phyloP scores from a whole-genome alignment of 129 eudicot genomes.

The Helianthus tuberosus region DNA sequence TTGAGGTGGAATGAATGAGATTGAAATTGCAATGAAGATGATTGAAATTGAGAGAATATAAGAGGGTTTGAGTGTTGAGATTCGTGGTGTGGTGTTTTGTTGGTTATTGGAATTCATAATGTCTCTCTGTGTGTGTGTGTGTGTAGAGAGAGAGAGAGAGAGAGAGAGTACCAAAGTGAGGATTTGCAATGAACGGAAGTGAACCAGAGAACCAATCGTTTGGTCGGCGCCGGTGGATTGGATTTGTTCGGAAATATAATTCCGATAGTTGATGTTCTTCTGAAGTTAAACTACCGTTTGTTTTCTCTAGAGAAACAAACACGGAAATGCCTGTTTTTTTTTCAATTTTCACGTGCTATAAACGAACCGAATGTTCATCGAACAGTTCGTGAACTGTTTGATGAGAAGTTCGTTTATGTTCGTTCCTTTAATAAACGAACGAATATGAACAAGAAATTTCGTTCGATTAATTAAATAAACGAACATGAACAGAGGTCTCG shows the following conservation, averaged over 20 bases:
- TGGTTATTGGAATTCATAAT: slow-evolving; percentile 32
- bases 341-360: no score
- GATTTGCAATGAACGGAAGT: neutral
- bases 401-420: no score
- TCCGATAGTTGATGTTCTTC: neutral
- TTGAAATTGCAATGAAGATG: slow-evolving; percentile 51
- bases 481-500: no score
- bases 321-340: no score
- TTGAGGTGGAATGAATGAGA: slow-evolving; percentile 42
- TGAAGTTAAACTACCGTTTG: no score
- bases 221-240: neutral
- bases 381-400: no score
- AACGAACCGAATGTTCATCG: no score
- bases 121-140: neutral
- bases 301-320: no score
- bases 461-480: no score
- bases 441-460: no score
- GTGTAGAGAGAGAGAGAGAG: neutral
- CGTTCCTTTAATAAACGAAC: no score
- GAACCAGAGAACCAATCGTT: neutral
- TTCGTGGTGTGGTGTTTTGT: slow-evolving; percentile 18
- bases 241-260: neutral
- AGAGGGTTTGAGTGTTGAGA: slow-evolving; percentile 38
- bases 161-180: neutral
- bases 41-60: slow-evolving; percentile 41